Percentiles rank a stretch among this genome's conserved stretches.
Evolutionary conservation across 495 filamentous ascomycete species (phyloP).

Genomic region (Pseudoneurospora amorphoporcata): DNA sequence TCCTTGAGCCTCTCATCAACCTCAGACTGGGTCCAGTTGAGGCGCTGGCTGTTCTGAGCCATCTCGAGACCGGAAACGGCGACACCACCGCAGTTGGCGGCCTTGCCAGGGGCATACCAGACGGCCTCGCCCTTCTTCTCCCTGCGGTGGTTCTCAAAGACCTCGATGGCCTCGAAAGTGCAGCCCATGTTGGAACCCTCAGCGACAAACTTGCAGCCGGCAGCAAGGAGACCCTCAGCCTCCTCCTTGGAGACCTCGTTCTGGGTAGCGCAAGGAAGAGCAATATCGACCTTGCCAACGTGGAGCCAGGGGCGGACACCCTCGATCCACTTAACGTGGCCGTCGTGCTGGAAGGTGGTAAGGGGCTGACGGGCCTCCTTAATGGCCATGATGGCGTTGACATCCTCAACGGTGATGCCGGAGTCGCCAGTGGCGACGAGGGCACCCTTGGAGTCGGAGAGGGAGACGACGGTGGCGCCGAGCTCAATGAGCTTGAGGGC

Average conservation of each 20-base stretch:
- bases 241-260: slow-evolving; percentile 93
- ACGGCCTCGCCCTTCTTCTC: slow-evolving; percentile 58
- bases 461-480: slow-evolving; percentile 82
- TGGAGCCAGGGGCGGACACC: slow-evolving; percentile 88
- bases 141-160: slow-evolving; percentile 76
- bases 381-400: slow-evolving; percentile 64
- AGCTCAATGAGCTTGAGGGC: slow-evolving; percentile 96
- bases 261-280: slow-evolving; percentile 88
- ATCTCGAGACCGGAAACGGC: slow-evolving; percentile 97
- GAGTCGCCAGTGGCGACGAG: slow-evolving; percentile 59
- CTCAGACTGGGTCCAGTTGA: slow-evolving; percentile 78
- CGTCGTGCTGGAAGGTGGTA: slow-evolving; percentile 41
- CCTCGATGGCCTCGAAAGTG: slow-evolving; percentile 88
- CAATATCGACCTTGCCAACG: slow-evolving; percentile 79
- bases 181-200: slow-evolving; percentile 99
- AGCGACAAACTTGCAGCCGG: slow-evolving; percentile 77
- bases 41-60: slow-evolving; percentile 88
- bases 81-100: slow-evolving; percentile 95
- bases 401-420: slow-evolving; percentile 65
- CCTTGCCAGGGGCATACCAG: slow-evolving; percentile 96
- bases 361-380: slow-evolving; percentile 85
- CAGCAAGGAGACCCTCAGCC: slow-evolving; percentile 66
- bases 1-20: slow-evolving; percentile 85
- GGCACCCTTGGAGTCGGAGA: slow-evolving; percentile 85
- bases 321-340: slow-evolving; percentile 76